phyloP scores from a whole-genome alignment of 768 basidiomycete genomes.

The Mycena kentingensis region DNA sequence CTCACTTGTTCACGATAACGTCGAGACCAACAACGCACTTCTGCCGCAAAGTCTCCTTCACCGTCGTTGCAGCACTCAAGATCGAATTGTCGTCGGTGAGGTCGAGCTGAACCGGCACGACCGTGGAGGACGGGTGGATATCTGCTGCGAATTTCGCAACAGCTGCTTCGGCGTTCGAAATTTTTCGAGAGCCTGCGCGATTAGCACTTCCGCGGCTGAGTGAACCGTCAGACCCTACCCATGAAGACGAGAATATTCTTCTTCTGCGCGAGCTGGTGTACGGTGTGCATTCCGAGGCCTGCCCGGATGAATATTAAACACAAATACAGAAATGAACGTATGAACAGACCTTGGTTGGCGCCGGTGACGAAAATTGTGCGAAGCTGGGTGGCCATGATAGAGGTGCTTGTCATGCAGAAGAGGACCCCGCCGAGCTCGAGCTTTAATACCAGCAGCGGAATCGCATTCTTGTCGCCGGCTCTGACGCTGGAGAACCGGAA shows the following conservation, averaged over 20 bases:
- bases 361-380: constrained; percentile 14
- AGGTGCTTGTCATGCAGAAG: not conserved
- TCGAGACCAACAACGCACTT: constrained; percentile 1
- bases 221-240: not conserved
- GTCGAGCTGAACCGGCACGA: constrained; percentile 15
- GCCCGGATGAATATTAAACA: not conserved
- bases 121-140: constrained; percentile 8
- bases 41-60: not conserved
- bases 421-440: no score
- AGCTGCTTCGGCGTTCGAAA: constrained; percentile 7
- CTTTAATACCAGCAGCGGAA: no score
- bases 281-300: constrained; percentile 12
- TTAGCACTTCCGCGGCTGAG: not conserved
- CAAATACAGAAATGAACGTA: not conserved
- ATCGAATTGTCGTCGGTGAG: constrained; percentile 10
- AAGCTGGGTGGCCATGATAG: not conserved
- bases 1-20: constrained; percentile 9
- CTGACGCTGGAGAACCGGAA: no score
- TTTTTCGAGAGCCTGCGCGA: constrained; percentile 6
- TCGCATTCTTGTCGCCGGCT: no score
- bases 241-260: constrained; percentile 5
- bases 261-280: constrained; percentile 3
- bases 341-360: constrained; percentile 4
- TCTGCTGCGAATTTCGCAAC: constrained; percentile 6
- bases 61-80: not conserved